Conservation (phyloP, 345 rosid species). For the Eucalyptus regnans region DNA sequence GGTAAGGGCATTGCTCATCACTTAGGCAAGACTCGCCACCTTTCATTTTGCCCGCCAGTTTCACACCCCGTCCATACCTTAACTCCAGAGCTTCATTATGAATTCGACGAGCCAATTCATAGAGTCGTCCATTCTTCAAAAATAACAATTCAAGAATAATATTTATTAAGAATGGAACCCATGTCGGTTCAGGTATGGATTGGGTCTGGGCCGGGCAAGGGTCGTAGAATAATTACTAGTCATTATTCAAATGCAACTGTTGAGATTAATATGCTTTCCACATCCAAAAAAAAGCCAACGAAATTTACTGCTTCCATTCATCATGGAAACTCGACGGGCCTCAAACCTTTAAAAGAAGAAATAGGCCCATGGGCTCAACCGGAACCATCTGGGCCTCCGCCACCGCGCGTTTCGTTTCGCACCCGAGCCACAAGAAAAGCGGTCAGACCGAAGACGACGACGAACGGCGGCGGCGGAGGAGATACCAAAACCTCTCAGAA, state of each 20-base stretch:
- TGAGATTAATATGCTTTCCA: neutral
- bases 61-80: rapidly evolving
- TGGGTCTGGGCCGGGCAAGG: neutral
- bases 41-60: rapidly evolving
- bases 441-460: neutral
- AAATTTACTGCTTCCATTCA: neutral
- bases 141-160: neutral
- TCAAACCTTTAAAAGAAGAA: neutral
- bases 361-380: neutral
- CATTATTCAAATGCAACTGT: neutral
- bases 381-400: neutral
- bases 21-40: neutral
- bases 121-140: rapidly evolving
- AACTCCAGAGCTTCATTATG: rapidly evolving
- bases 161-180: neutral
- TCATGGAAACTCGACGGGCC: neutral
- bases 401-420: neutral
- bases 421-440: neutral
- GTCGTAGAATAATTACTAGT: neutral
- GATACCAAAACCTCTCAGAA: neutral
- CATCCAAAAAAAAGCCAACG: neutral
- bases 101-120: rapidly evolving
- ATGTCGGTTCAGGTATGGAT: neutral
- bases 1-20: neutral
- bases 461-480: neutral